These are phyloP conservation scores for Nicotiana attenuata DNA, from an alignment of 257 asterid species.

Conservation along the genomic window DNA sequence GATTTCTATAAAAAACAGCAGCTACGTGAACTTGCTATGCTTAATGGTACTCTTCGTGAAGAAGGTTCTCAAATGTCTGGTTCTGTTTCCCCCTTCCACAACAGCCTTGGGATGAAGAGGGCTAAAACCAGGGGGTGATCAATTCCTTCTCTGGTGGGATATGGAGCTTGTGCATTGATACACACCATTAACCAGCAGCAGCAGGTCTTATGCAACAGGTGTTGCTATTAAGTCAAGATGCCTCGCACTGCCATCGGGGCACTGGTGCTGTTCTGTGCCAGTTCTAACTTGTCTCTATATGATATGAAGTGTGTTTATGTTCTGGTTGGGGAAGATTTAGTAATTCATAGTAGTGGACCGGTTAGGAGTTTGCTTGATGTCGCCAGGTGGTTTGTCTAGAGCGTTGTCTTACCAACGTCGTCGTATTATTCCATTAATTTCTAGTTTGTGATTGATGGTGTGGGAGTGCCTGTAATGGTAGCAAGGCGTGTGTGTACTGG, in stretches of 20 bases:
- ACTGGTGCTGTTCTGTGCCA: constrained; percentile 32
- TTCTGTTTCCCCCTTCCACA: constrained; percentile 85
- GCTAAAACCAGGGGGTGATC: constrained; percentile 85
- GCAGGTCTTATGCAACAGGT: constrained; percentile 26
- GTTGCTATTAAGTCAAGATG: constrained; percentile 34
- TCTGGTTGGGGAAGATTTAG: constrained; percentile 32
- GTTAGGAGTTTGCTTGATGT: constrained; percentile 28
- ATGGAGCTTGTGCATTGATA: constrained; percentile 21
- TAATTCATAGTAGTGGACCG: constrained; percentile 30
- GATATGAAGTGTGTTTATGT: constrained; percentile 44
- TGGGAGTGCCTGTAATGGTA: not conserved
- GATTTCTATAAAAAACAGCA: constrained; percentile 92
- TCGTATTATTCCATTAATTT: constrained; percentile 43
- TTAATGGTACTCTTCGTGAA: constrained; percentile 92
- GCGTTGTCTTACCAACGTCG: constrained; percentile 25
- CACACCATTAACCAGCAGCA: constrained; percentile 19
- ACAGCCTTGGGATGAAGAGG: constrained; percentile 95
- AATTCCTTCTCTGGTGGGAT: constrained; percentile 6
- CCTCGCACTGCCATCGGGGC: constrained; percentile 41
- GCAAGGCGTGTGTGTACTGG: constrained; percentile 1
- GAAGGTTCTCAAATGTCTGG: constrained; percentile 91
- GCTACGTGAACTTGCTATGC: constrained; percentile 84
- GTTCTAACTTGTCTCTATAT: constrained; percentile 46
- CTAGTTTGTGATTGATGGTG: constrained; percentile 31
- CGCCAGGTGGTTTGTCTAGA: constrained; percentile 29